A percentile compares a stretch with the other conserved stretches of the same genome.
These are phyloP conservation scores for Bolboschoenoplectus hybrid DNA, from an alignment of 202 grass and related monocot species.

Conservation along the genomic window DNA sequence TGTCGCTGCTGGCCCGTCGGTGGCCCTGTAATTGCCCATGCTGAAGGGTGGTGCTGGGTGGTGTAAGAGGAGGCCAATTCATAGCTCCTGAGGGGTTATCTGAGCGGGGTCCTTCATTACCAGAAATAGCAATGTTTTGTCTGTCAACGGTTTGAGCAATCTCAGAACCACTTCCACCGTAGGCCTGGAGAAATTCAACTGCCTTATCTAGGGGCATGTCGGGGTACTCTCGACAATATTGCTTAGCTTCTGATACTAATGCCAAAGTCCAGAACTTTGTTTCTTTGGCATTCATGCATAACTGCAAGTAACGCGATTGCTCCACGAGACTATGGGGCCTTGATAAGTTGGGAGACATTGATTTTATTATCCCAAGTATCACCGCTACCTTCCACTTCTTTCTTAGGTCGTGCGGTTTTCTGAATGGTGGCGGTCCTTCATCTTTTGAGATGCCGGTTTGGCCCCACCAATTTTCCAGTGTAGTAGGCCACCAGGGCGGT, in stretches of 20 bases:
- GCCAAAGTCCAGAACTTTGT: constrained; percentile 28
- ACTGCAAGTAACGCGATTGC: constrained; percentile 14
- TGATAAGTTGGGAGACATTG: background rate
- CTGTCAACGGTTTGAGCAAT: no score
- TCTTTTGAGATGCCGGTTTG: background rate
- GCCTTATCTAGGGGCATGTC: no score
- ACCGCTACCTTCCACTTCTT: constrained; percentile 40
- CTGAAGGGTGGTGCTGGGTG: no score
- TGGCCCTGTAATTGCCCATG: no score
- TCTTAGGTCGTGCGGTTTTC: constrained; percentile 35
- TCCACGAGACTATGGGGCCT: background rate
- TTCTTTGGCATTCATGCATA: constrained; percentile 27
- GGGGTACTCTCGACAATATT: background rate
- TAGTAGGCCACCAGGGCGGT: constrained; percentile 19
- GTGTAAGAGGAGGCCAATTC: no score
- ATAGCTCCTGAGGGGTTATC: no score
- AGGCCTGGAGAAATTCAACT: no score
- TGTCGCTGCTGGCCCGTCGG: no score
- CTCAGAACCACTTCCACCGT: no score
- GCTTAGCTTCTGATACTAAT: background rate
- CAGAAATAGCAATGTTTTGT: no score
- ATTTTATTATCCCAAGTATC: constrained; percentile 31
- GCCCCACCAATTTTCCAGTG: constrained; percentile 9
- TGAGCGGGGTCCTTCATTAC: no score
- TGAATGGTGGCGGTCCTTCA: constrained; percentile 15